Evolutionary conservation across 148 eudicot genomes (phyloP), one percentile per base, ranked within the genome.

Genomic region (Camellia sinensis): DNA sequence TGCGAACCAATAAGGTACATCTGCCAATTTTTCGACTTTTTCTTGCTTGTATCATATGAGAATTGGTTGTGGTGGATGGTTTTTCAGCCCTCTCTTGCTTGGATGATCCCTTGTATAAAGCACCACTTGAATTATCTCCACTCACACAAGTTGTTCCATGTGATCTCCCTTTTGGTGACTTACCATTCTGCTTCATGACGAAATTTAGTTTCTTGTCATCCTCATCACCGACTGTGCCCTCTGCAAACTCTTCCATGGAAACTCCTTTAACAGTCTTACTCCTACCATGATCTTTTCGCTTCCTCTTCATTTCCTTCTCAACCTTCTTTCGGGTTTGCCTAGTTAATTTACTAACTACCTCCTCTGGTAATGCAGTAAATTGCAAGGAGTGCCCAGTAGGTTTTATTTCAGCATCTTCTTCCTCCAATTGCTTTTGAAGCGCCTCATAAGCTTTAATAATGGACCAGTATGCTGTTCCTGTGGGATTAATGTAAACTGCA

Each of bases 381-480:
- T 90, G 80, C 59, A 90, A 67, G 54, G 85, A 76, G 18, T 83
- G 88, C 6, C 82, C 87, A 71, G 68, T 66, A 81, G 81, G 85
- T 80, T 88, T 84, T 6, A 63, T 41, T 62, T 74, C 60, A 15
- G 69, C 85, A 60, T 83, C 83, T 12, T 93, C 97, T 76, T 85
- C 97, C 74, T 88, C 92, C 67, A 87, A 83, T 71, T 93, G 98
- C 81, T 94, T 93, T 75, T 97, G 94, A 78, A 91, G 83, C 75
- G 99, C 99, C 73, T 97, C 99, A 87, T 97, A 92, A 81, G 99
- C 99, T 86, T 97, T 97, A 45, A 91, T 89, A 71, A 97, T 94
- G 69, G 99, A 97, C 99, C 99, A 97, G 78, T 88, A 97, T 56
- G 98, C 98, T 40, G 98, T 94, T 78, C 99, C 99, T 9, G 87